Evolutionary conservation across 345 rosid species (phyloP).

Genomic region (Pistacia atlantica): DNA sequence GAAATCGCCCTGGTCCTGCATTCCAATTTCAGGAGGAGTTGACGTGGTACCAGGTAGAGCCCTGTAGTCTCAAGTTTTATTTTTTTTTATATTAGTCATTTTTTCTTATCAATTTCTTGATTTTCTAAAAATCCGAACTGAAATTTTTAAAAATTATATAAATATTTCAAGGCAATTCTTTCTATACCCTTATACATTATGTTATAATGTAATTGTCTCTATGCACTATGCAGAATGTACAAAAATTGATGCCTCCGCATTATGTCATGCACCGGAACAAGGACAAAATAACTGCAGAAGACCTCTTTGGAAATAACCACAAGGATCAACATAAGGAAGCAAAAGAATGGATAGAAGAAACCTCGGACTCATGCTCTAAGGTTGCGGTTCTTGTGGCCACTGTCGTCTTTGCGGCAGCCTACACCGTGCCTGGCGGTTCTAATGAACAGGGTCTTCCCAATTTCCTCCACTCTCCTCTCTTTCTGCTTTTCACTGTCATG

Average conservation of each 20-base stretch:
- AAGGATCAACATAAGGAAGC: not conserved
- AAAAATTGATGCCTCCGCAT: not conserved
- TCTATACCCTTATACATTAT: too few species aligned
- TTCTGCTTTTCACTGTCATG: slow-evolving; percentile 26
- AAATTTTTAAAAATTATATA: too few species aligned
- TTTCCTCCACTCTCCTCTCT: slow-evolving; percentile 19
- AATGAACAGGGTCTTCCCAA: slow-evolving; percentile 18
- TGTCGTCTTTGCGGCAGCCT: not conserved
- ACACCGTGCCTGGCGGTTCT: slow-evolving; percentile 5
- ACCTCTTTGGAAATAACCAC: not conserved
- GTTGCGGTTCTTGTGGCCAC: slow-evolving; percentile 21
- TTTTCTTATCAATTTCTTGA: too few species aligned
- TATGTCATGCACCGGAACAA: not conserved
- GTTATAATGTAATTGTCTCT: too few species aligned
- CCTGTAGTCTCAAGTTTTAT: too few species aligned
- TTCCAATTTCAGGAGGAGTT: slow-evolving; percentile 11
- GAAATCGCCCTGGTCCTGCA: slow-evolving; percentile 2
- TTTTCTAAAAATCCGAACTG: too few species aligned
- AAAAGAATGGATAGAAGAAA: not conserved
- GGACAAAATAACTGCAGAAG: not conserved
- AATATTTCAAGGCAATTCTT: too few species aligned
- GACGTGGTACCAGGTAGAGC: not conserved
- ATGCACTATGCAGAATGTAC: not conserved
- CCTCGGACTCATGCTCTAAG: slow-evolving; percentile 27
- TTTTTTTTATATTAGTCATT: too few species aligned